Base-by-base conservation (phyloP, 805 yeast species). In the Isabelozyma gotoi region DNA sequence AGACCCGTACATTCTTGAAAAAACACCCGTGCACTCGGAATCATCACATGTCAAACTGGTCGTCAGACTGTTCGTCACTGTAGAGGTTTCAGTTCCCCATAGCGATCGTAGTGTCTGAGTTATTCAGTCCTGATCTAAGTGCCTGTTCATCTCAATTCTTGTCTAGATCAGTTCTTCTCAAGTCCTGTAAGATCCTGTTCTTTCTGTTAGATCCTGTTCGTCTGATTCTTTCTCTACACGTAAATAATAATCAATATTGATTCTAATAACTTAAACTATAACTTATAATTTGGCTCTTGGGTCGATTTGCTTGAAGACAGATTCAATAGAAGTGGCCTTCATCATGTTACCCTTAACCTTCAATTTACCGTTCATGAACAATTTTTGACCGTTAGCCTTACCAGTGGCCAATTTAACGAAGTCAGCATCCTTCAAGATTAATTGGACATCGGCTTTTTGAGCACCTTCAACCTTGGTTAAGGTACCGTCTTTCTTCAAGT, bases 341-440 rank as follows among this genome's bases (percentile, higher is more conserved):
- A 85, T 85, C 71, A 88, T 84, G 71, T 89, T 87, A 52, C 96
- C 96, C 74, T 84, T 86, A 51, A 88, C 83, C 76, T 87, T 88
- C 65, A 88, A 78, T 67, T 84, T 85, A 34, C 96, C 96, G 55
- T 78, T 71, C 85, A 88, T 80, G 66, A 87, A 88, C 58, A 88
- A 77, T 70, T 82, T 84, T 68, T 88, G 96, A 38, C 96, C 88
- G 64, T 84, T 84, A 50, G 89, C 82, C 74, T 87, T 85, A 49
- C 95, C 95, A 48, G 73, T 69, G 42, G 85, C 85, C 53, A 88
- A 77, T 62, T 77, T 81, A 53, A 76, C 82, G 55, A 88, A 81
- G 63, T 85, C 86, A 44, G 77, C 76, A 57, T 88, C 96, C 47
- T 68, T 71, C 53, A 86, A 70, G 53, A 75, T 68, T 60, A 88